A percentile compares a stretch with the other conserved stretches of the same genome.
phyloP scores from a whole-genome alignment of 805 yeast species.

The Peterozyma xylosa region DNA sequence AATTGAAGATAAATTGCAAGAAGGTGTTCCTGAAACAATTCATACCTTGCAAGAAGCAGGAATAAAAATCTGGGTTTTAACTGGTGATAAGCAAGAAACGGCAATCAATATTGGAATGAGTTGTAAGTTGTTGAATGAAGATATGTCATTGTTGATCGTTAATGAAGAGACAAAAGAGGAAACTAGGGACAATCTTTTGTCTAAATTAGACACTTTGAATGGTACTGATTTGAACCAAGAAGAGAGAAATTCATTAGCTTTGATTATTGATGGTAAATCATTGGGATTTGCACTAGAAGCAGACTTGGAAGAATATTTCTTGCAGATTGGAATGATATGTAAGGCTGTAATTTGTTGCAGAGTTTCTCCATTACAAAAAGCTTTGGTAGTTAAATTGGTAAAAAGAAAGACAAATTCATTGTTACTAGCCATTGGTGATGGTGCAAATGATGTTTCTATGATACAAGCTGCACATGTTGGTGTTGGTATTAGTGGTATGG shows the following conservation, averaged over 20 bases:
- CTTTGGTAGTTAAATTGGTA: conserved; percentile 90
- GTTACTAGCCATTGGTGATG: conserved; percentile 93
- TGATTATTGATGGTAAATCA: conserved; percentile 92
- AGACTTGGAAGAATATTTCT: conserved; percentile 67
- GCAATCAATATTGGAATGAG: conserved; percentile 99
- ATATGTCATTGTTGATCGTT: conserved; percentile 85
- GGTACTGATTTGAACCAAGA: conserved; percentile 59
- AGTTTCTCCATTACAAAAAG: conserved; percentile 96
- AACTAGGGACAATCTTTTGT: conserved; percentile 64
- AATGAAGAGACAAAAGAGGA: conserved; percentile 80
- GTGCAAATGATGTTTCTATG: conserved; percentile 99
- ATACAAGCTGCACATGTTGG: conserved; percentile 99
- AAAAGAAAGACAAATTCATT: conserved; percentile 72
- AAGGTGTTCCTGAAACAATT: conserved; percentile 97
- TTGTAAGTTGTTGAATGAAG: conserved; percentile 88
- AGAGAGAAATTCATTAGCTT: conserved; percentile 74
- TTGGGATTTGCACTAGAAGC: conserved; percentile 78
- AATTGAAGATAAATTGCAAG: conserved; percentile 95
- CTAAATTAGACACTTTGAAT: conserved; percentile 67
- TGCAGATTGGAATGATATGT: conserved; percentile 78
- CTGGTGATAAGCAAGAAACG: conserved; percentile 98
- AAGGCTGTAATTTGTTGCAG: conserved; percentile 97
- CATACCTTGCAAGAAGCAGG: conserved; percentile 95
- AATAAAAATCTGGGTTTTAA: conserved; percentile 93
- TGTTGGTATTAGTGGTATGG: conserved; percentile 98